Evolutionary conservation across 345 rosid genomes (phyloP).

Genomic region (Hevea brasiliensis): DNA sequence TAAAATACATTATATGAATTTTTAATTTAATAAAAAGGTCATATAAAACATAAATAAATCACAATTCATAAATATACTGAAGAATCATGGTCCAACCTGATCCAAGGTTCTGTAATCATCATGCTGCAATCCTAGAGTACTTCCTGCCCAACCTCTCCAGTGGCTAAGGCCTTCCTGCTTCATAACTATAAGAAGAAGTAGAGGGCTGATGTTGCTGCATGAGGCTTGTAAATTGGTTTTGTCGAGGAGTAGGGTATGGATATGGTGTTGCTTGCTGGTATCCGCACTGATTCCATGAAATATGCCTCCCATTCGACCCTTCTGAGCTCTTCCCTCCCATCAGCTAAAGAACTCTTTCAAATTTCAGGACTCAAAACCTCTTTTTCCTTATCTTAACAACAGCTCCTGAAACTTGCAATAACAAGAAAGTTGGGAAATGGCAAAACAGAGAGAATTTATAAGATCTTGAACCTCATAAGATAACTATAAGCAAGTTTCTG

Average conservation of each 20-base stretch:
- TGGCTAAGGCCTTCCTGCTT: slow-evolving; percentile 42
- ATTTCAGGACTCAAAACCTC: not conserved
- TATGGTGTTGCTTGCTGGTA: slow-evolving; percentile 43
- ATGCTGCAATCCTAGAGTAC: slow-evolving; percentile 69
- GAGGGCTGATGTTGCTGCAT: slow-evolving; percentile 38
- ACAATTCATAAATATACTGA: not conserved
- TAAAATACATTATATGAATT: no score
- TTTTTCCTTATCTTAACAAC: slow-evolving; percentile 1
- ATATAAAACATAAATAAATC: not conserved
- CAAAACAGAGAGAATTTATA: not conserved
- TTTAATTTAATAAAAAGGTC: not conserved
- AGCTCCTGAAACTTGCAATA: not conserved
- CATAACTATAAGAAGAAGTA: slow-evolving; percentile 31
- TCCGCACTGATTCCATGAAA: slow-evolving; percentile 38
- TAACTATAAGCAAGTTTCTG: slow-evolving; percentile 10
- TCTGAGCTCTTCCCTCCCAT: slow-evolving; percentile 90
- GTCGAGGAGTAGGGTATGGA: slow-evolving; percentile 28
- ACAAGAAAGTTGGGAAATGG: not conserved
- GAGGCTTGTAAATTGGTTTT: slow-evolving; percentile 44
- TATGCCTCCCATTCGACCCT: slow-evolving; percentile 30
- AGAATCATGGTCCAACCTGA: slow-evolving; percentile 53
- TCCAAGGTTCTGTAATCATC: slow-evolving; percentile 81
- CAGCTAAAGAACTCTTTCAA: slow-evolving; percentile 11
- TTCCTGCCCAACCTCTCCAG: slow-evolving; percentile 50
- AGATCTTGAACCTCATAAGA: not conserved